These are phyloP conservation scores for Filosporella fistucella DNA, from an alignment of 495 filamentous ascomycete species.

Conservation along the genomic window DNA sequence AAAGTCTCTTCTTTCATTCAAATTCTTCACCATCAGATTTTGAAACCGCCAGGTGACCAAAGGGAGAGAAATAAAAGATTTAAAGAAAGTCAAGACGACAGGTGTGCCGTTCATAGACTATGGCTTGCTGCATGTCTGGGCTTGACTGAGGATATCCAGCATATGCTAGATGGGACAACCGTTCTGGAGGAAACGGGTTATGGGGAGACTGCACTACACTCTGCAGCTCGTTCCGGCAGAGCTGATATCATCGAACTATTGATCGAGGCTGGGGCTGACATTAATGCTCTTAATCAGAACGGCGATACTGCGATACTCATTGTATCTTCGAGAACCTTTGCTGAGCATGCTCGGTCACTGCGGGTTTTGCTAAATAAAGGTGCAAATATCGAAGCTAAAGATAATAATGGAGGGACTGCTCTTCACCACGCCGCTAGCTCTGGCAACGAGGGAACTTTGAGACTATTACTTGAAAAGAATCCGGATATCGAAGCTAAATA, in stretches of 20 bases:
- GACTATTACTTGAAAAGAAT: slow-evolving; percentile 19
- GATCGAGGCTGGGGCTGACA: slow-evolving; percentile 5
- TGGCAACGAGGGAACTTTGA: slow-evolving; percentile 11
- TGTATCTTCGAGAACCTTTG: too few species aligned
- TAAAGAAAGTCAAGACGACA: too few species aligned
- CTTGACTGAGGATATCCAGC: too few species aligned
- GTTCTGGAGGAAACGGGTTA: slow-evolving; percentile 13
- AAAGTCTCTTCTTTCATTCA: too few species aligned
- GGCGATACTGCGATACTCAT: neutral
- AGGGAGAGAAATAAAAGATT: too few species aligned
- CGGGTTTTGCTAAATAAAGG: too few species aligned
- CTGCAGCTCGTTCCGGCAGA: slow-evolving; percentile 29
- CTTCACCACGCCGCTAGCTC: neutral
- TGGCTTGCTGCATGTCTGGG: too few species aligned
- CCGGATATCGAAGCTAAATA: slow-evolving; percentile 17
- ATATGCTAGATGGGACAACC: too few species aligned
- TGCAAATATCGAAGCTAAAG: slow-evolving; percentile 23
- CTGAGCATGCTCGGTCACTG: too few species aligned
- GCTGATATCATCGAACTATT: slow-evolving; percentile 12
- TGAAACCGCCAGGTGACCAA: too few species aligned
- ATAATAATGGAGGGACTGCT: neutral
- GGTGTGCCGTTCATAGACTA: too few species aligned
- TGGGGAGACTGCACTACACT: slow-evolving; percentile 29
- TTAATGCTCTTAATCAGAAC: neutral
- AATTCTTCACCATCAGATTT: too few species aligned